Evolutionary conservation across 306 rosid genomes (phyloP), one percentile per base, ranked within the genome.

Genomic region (Biancaea sappan): DNA sequence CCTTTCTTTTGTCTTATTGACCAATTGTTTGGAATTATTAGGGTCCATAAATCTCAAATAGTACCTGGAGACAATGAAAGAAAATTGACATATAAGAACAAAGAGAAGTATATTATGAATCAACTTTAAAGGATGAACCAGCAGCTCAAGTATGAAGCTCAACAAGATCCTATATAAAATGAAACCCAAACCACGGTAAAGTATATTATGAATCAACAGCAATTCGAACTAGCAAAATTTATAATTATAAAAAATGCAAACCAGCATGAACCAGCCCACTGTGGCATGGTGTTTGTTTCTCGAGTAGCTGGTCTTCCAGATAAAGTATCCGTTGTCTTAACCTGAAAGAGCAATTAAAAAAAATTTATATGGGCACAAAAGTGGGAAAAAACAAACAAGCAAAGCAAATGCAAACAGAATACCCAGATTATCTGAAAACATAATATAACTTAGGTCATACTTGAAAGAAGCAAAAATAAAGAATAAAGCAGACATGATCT

Each of bases 221-320:
- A 37, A 35, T 35, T 4, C 10, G 19, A 61, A 19, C 15, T 35
- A 62, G 29, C 65, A 11, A 83, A 75, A 71, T 47, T 47, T 77
- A 65, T 80, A 69, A 63, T 59, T 76, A 65, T 80, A 66, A 59
- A 25, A 18, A 73, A 61, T 60, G 74, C 44, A 80, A 83, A 94
- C 98, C 98, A 94, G 88, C 98, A 94, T 70, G 98, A 94, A 81
- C 98, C 98, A 76, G 98, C 98, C 98, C 98, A 91, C 63, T 94
- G 98, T 8, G 98, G 98, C 98, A 91, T 94, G 68, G 98, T 91
- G 81, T 85, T 94, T 75, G 97, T 88, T 81, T 94, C 98, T 77
- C 97, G 88, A 58, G 81, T 87, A 67, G 96, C 96, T 51, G 93
- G 87, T 80, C 88, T 91, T 84, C 95, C 96, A 44, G 98, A 85